phyloP scores from a whole-genome alignment of 139 green algal genomes.

The Dunaliella primolecta region DNA sequence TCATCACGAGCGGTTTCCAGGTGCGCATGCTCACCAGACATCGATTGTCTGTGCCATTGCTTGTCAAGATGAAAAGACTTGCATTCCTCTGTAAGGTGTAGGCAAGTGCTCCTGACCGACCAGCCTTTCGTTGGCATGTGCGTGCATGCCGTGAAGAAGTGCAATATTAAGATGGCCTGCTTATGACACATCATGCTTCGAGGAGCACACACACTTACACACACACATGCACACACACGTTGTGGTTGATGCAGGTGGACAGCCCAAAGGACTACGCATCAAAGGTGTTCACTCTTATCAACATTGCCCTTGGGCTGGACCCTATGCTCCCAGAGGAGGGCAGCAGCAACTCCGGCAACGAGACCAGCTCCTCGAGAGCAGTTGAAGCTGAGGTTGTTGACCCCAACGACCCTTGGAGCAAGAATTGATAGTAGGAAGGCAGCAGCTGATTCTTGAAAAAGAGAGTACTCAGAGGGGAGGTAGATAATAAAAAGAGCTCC shows the following conservation, averaged over 20 bases:
- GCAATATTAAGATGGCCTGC: too few species aligned
- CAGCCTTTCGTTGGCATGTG: too few species aligned
- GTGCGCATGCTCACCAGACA: not conserved
- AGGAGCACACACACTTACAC: not conserved
- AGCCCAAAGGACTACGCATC: conserved; percentile 32
- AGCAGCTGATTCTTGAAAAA: not conserved
- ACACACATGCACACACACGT: not conserved
- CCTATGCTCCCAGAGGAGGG: not conserved
- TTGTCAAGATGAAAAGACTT: too few species aligned
- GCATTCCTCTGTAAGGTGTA: too few species aligned
- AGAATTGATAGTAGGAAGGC: not conserved
- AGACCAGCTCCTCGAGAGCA: conserved; percentile 6
- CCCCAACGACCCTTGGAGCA: conserved; percentile 27
- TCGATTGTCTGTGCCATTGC: too few species aligned
- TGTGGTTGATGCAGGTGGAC: conserved; percentile 31
- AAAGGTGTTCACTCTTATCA: conserved; percentile 58
- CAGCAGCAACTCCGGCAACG: not conserved
- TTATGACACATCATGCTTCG: too few species aligned
- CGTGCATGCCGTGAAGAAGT: too few species aligned
- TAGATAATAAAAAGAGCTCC: not conserved
- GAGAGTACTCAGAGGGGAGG: too few species aligned
- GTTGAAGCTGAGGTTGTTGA: conserved; percentile 31
- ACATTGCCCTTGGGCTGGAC: conserved; percentile 43
- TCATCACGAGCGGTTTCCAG: conserved; percentile 74
- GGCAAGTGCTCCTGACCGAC: too few species aligned